These are phyloP conservation scores for Ceratocystis variospora DNA, from an alignment of 2,329 filamentous ascomycete species.

Conservation along the genomic window DNA sequence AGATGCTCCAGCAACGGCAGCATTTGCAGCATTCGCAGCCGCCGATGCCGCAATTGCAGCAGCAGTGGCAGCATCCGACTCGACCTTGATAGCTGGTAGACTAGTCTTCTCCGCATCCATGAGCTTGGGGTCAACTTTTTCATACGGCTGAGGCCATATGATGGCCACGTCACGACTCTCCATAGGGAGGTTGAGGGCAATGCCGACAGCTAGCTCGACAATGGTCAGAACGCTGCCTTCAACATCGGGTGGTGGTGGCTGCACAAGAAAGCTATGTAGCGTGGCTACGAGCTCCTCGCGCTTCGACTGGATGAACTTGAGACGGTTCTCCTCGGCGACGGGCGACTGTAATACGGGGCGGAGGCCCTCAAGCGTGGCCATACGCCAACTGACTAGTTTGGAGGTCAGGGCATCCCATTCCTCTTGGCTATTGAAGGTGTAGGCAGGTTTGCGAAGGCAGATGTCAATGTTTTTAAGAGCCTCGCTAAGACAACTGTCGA, in stretches of 20 bases:
- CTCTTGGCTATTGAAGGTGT: constrained; percentile 61
- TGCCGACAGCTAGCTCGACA: constrained; percentile 74
- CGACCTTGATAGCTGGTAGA: constrained; percentile 38
- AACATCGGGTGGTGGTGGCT: constrained; percentile 67
- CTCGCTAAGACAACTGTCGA: constrained; percentile 61
- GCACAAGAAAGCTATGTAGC: constrained; percentile 59
- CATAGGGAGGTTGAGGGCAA: constrained; percentile 72
- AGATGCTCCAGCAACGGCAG: background rate
- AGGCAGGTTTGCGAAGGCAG: constrained; percentile 68
- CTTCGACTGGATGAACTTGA: constrained; percentile 54
- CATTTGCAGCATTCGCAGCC: constrained; percentile 27
- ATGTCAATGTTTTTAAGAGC: constrained; percentile 76
- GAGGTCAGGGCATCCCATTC: constrained; percentile 77
- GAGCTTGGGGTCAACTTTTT: constrained; percentile 51
- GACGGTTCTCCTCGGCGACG: constrained; percentile 51
- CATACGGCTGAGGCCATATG: constrained; percentile 68
- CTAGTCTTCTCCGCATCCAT: constrained; percentile 77
- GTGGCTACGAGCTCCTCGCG: constrained; percentile 54
- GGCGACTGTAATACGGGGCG: constrained; percentile 52
- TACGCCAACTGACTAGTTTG: constrained; percentile 83
- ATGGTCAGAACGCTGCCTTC: constrained; percentile 85
- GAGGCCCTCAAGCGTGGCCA: constrained; percentile 87
- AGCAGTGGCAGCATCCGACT: constrained; percentile 21
- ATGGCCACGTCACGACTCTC: constrained; percentile 86
- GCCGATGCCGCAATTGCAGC: constrained; percentile 27